Conservation (phyloP, 2,329 filamentous ascomycete species). For the Neopestalotiopsis clavispora region DNA sequence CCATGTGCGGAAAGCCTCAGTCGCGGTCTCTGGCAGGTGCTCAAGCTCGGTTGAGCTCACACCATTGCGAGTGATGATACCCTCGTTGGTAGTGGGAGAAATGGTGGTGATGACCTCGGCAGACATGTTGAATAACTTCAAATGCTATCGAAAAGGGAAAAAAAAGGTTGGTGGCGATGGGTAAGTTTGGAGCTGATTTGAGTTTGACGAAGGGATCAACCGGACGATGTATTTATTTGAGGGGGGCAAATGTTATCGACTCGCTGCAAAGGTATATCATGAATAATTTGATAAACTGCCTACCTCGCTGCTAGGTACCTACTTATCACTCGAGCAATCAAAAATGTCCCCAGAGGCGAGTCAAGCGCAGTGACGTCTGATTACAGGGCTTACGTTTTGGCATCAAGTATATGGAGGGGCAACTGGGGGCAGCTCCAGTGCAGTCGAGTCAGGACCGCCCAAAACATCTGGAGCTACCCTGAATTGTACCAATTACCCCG, state of each 20-base stretch:
- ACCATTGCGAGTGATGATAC: conserved; percentile 79
- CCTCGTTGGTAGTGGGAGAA: conserved; percentile 86
- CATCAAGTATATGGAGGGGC: conserved; percentile 12
- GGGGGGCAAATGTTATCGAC: not conserved
- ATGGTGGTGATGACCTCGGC: conserved; percentile 76
- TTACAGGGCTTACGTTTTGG: not conserved
- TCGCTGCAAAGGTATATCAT: not conserved
- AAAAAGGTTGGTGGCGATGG: not conserved
- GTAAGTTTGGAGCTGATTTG: not conserved
- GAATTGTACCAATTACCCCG: conserved; percentile 11
- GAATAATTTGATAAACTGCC: conserved; percentile 1
- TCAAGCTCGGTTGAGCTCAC: conserved; percentile 73
- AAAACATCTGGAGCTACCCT: not conserved
- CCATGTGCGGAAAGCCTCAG: conserved; percentile 78
- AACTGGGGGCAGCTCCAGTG: not conserved
- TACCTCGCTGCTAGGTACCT: not conserved
- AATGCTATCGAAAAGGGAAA: not conserved
- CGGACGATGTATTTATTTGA: too few species aligned
- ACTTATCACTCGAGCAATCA: not conserved
- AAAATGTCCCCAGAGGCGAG: not conserved
- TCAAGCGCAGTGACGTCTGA: conserved; percentile 5
- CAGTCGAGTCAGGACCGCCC: not conserved
- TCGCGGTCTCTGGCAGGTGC: conserved; percentile 72
- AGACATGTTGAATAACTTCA: conserved; percentile 55
- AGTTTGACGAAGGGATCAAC: too few species aligned